phyloP scores from a whole-genome alignment of 306 rosid species.

The Trifolium pratense region DNA sequence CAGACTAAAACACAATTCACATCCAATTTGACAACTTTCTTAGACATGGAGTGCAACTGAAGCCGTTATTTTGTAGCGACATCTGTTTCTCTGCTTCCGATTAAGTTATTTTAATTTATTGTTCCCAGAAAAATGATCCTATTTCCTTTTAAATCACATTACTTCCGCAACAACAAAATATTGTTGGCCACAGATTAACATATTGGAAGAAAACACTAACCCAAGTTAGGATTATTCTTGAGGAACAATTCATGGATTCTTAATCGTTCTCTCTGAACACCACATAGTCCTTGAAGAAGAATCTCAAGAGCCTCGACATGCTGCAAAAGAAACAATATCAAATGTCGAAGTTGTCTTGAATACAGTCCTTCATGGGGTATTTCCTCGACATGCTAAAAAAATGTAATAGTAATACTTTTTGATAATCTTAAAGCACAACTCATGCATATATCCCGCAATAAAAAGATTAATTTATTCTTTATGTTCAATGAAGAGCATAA shows the following conservation, averaged over 20 bases:
- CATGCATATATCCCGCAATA: conserved; percentile 5
- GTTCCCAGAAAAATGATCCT: conserved; percentile 5
- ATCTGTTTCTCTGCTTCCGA: background rate
- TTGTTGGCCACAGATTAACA: background rate
- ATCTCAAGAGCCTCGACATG: conserved; percentile 98
- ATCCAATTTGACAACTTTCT: background rate
- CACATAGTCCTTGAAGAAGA: conserved; percentile 95
- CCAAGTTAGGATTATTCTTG: conserved; percentile 83
- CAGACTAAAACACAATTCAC: no score
- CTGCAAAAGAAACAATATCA: conserved; percentile 54
- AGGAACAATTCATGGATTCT: conserved; percentile 90
- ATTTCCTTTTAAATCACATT: conserved; percentile 3
- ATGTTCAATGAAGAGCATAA: background rate
- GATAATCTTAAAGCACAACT: conserved; percentile 4
- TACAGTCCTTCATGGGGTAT: background rate
- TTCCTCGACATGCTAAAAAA: conserved; percentile 1
- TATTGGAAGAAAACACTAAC: conserved; percentile 46
- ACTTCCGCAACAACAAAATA: background rate
- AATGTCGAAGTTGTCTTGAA: conserved; percentile 1
- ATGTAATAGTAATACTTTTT: conserved; percentile 2
- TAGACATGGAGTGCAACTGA: conserved; percentile 8
- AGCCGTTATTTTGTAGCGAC: background rate
- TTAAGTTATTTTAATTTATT: background rate
- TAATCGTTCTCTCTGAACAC: conserved; percentile 79
- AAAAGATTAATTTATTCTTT: conserved; percentile 16